Conservation (phyloP, 192 early-diverging fungal species). For the Spinellus fusiger region DNA sequence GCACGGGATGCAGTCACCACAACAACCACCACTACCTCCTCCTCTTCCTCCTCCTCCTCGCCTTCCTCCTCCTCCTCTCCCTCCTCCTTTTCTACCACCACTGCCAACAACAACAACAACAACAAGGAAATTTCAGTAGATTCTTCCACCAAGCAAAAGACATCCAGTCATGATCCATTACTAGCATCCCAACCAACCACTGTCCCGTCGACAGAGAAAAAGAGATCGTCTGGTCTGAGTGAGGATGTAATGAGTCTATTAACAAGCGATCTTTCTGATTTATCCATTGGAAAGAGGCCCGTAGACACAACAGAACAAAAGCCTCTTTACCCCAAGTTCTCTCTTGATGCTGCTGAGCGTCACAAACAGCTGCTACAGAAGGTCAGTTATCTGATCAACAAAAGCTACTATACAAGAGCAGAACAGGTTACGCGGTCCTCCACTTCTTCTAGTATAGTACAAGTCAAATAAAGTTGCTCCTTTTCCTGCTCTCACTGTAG, state of each 20-base stretch:
- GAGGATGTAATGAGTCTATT: background rate
- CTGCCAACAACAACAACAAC: too few species aligned
- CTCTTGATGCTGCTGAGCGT: background rate
- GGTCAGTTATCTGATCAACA: background rate
- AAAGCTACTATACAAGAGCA: too few species aligned
- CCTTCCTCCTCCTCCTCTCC: too few species aligned
- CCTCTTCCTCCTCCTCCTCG: too few species aligned
- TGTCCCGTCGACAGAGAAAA: background rate
- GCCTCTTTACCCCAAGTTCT: background rate
- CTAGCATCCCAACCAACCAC: too few species aligned
- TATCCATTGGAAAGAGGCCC: background rate
- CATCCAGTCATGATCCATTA: too few species aligned
- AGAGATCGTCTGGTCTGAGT: background rate
- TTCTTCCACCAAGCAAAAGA: too few species aligned
- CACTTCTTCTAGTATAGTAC: background rate
- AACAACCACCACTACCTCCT: too few species aligned
- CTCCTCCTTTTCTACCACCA: too few species aligned
- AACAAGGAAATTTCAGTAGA: too few species aligned
- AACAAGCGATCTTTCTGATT: background rate
- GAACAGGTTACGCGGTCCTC: background rate
- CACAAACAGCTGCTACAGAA: background rate
- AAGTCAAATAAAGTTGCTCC: background rate
- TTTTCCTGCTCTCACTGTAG: background rate
- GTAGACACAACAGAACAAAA: background rate
- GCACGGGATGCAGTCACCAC: too few species aligned